Evolutionary conservation across 306 rosid species (phyloP), one percentile per base, ranked within the genome.

Genomic region (Fragaria ananassa): DNA sequence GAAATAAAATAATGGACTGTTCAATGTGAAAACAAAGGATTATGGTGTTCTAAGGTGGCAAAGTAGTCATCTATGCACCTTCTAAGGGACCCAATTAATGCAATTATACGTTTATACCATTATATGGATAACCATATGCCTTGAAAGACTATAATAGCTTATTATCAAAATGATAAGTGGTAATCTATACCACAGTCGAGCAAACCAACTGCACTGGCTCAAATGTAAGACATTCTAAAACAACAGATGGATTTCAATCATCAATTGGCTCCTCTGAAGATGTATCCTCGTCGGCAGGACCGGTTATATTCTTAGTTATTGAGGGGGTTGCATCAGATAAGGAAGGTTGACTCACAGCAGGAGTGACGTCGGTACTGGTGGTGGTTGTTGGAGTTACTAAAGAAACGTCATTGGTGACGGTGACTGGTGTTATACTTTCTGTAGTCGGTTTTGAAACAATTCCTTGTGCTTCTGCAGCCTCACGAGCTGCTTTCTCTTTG

Each of bases 401-500:
- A 71, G 74, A 23, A 78, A 46, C 79, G 6, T 70, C 70, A 70
- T 74, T 80, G 6, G 71, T 6, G 11, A 44, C 71, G 8, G 70
- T 4, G 8, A 56, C 78, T 37, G 67, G 77, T 29, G 81, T 71
- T 15, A 77, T 45, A 31, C 54, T 75, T 44, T 23, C 68, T 4
- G 42, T 18, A 31, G 63, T 60, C 51, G 90, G 18, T 77, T 70
- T 76, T 34, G 89, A 45, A 71, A 83, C 1, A 4, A 83, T 83
- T 35, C 89, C 91, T 84, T 78, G 90, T 66, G 87, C 83, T 75
- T 89, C 97, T 45, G 45, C 19, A 44, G 96, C 88, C 65, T 95
- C 93, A 0, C 89, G 85, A 10, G 97, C 97, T 14, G 99, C 97
- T 85, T 87, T 89, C 70, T 92, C 97, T 85, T 89, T 92, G 3